Conservation (phyloP, 2,329 filamentous ascomycete species). For the Pseudogymnoascus sp. region DNA sequence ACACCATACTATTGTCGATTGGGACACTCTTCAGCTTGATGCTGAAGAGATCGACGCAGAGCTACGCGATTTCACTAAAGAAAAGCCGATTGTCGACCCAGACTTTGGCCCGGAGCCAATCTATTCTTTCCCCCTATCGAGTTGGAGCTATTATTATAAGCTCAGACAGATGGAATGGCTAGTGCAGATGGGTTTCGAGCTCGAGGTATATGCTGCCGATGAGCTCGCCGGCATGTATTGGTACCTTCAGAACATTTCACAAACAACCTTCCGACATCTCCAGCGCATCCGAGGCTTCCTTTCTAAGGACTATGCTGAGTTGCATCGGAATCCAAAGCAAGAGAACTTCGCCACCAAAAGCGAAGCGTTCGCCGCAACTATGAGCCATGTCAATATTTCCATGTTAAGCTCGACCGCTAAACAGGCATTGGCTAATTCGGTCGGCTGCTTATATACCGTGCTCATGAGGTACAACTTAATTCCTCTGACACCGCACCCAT, state of each 20-base stretch:
- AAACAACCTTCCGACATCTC: slow-evolving; percentile 53
- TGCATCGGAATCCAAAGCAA: slow-evolving; percentile 13
- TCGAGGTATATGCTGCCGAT: slow-evolving; percentile 79
- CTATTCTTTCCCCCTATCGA: slow-evolving; percentile 67
- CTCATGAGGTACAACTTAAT: slow-evolving; percentile 35
- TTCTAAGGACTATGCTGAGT: slow-evolving; percentile 23
- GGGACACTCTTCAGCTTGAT: slow-evolving; percentile 76
- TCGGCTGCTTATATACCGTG: slow-evolving; percentile 46
- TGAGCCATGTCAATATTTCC: slow-evolving; percentile 50
- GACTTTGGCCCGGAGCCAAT: slow-evolving; percentile 44
- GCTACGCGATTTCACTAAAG: slow-evolving; percentile 53
- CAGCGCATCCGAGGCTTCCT: slow-evolving; percentile 66
- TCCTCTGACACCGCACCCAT: slow-evolving; percentile 37
- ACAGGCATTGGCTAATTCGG: slow-evolving; percentile 43
- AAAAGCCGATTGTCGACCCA: slow-evolving; percentile 48
- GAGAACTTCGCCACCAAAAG: slow-evolving; percentile 27
- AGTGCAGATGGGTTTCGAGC: slow-evolving; percentile 87
- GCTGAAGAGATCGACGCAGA: slow-evolving; percentile 69
- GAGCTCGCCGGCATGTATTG: slow-evolving; percentile 87
- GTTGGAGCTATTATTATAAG: slow-evolving; percentile 87
- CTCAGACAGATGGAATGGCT: slow-evolving; percentile 81
- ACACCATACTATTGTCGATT: slow-evolving; percentile 72
- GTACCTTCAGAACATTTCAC: slow-evolving; percentile 69
- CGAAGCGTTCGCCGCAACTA: slow-evolving; percentile 40
- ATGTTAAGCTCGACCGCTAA: slow-evolving; percentile 59